phyloP scores from a whole-genome alignment of 176 grass and related monocot species.

The Panicum miliaceum region DNA sequence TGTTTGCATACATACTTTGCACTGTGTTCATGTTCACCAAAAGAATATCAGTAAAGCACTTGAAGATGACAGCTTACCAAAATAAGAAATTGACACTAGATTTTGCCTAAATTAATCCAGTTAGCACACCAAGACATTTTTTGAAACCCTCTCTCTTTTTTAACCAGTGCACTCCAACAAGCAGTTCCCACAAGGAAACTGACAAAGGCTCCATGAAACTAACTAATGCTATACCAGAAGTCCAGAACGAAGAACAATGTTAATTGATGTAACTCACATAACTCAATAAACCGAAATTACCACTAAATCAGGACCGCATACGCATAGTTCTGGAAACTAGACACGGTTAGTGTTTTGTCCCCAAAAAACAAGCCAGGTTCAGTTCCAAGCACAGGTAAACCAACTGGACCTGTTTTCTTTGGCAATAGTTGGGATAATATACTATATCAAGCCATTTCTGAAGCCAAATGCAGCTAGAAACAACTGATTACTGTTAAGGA shows the following conservation, averaged over 20 bases:
- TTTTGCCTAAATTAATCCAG: not conserved
- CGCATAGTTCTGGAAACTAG: not conserved
- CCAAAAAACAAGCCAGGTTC: not conserved
- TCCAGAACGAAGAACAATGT: not conserved
- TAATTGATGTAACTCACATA: not conserved
- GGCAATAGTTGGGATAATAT: not conserved
- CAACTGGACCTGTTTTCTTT: not conserved
- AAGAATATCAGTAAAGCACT: not conserved
- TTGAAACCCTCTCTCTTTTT: not conserved
- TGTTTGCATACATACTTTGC: constrained; percentile 83
- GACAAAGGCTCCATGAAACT: not conserved
- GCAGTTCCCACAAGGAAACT: not conserved
- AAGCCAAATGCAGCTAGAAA: not conserved
- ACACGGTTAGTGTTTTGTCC: not conserved
- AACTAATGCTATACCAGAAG: not conserved
- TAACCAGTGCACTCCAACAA: not conserved
- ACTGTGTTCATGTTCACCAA: constrained; percentile 46
- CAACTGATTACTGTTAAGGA: not conserved
- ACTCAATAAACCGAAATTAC: not conserved
- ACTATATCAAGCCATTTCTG: not conserved
- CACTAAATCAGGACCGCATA: not conserved
- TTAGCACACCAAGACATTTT: not conserved
- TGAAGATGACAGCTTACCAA: not conserved
- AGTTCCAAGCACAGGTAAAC: not conserved
- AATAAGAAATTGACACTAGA: not conserved